Evolutionary conservation across 2,329 filamentous ascomycete species (phyloP), one percentile per base, ranked within the genome.

Genomic region (Magnaporthiopsis rhizophila): DNA sequence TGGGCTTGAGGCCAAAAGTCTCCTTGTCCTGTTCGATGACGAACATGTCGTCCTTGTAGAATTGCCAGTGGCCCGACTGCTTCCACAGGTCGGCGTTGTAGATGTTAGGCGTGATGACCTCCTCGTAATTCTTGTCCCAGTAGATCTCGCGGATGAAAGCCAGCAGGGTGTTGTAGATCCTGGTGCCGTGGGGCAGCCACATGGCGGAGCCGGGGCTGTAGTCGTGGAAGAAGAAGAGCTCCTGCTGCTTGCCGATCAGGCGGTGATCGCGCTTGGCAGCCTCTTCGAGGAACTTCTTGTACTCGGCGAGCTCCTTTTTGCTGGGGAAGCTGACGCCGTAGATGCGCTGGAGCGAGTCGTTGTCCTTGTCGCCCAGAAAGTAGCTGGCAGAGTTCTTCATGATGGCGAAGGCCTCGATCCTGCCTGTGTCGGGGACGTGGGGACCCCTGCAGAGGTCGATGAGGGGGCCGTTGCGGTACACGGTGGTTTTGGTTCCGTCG

Each of bases 211-310:
- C 95, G 1, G 95, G 95, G n/a, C 93, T 97, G 71, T 89, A 83
- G 68, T 96, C 90, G 72, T 96, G 89, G 80, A 97, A 99, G 82
- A 97, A 96, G 83, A 97, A 99, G 11, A 99, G 87, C 74, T 98
- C 94, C 76, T 99, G 95, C 68, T 98, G 93, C 74, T 89, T 91
- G 68, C 93, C 95, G 69, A 99, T 93, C 79, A 91, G 92, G 69
- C 94, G 85, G 75, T 99, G 95, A 73, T 98, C 95, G 68, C 95
- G 89, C 83, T 97, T 97, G 67, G 95, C 94, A n/a, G 95, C 95
- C 79, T 99, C 95, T 72, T 97, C 94, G 36, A 99, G 84, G 79
- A 96, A 96, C 73, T 94, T 92, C 79, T 96, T 88, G 80, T 98
- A 92, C 72, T 96, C 92, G 60, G 90, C 87, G 79, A 99, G 91